Evolutionary conservation across 331 rosid species (phyloP), one percentile per base, ranked within the genome.

Genomic region (Erythrophleum ivorense): DNA sequence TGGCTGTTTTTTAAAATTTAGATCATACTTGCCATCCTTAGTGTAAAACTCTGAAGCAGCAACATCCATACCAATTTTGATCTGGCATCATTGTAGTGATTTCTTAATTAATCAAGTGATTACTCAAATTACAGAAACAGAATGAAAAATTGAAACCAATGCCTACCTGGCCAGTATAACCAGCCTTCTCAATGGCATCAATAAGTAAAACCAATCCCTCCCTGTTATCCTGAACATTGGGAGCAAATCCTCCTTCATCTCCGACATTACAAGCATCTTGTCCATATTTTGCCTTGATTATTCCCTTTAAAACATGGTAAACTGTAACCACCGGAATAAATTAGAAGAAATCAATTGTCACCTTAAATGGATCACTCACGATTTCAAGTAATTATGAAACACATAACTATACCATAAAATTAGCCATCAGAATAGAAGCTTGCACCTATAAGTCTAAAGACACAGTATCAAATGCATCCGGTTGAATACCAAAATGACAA

Each of bases 211-310:
- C 91, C 80, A 96, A 81, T 29, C 99, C 99, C 82, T 96, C 99
- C 82, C 97, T 91, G 71, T 92, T 96, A 84, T 96, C 99, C 85
- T 96, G 99, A 75, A 96, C 99, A 85, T 88, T 96, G 71, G 99
- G 99, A 70, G 99, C 99, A 86, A 96, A 96, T 15, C 99, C 99
- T 24, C 99, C 99, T 87, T 96, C 99, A 55, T 96, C 99, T 75
- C 99, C 99, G 33, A 94, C 98, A 83, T 96, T 96, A 83, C 99
- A 96, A 78, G 99, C 99, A 87, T 96, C 99, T 89, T 94, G 99
- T 76, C 99, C 99, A 70, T 96, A 96, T 78, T 96, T 96, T 58
- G 89, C 90, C 86, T 96, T 96, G 86, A 96, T 96, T 78, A 96
- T 94, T 62, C 97, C 99, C 97, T 92, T 96, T 50, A 96, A 87